phyloP scores from a whole-genome alignment of 768 basidiomycete genomes.

The Boletus rubescentipes region DNA sequence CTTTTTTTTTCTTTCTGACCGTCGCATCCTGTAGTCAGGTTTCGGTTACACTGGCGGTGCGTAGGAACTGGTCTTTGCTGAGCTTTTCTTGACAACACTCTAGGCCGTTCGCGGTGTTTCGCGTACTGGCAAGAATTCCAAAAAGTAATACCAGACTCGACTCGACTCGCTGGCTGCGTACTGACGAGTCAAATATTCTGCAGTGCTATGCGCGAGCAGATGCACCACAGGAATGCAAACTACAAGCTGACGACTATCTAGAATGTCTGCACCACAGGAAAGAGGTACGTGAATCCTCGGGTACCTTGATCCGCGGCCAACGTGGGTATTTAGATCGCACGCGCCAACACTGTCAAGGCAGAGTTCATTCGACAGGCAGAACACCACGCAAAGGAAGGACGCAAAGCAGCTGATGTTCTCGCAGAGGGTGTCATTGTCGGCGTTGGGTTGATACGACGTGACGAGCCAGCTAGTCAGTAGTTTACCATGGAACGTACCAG shows the following conservation, averaged over 20 bases:
- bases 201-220: conserved; percentile 88
- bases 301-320: not conserved
- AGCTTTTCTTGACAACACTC: conserved; percentile 3
- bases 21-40: conserved; percentile 48
- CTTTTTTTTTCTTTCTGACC: conserved; percentile 10
- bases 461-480: not conserved
- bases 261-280: conserved; percentile 89
- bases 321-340: conserved; percentile 44
- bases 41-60: conserved; percentile 62
- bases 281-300: conserved; percentile 57
- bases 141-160: conserved; percentile 44
- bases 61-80: conserved; percentile 8
- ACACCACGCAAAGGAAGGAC: conserved; percentile 63
- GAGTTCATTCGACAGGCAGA: conserved; percentile 70
- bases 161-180: not conserved
- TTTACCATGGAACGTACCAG: conserved; percentile 7
- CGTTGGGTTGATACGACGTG: conserved; percentile 70
- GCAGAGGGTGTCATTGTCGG: conserved; percentile 74
- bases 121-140: conserved; percentile 90
- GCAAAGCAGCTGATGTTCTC: conserved; percentile 67
- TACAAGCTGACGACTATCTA: conserved; percentile 80
- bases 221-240: conserved; percentile 66
- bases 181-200: conserved; percentile 6
- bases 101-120: conserved; percentile 86
- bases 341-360: conserved; percentile 68